A percentile compares a stretch with the other conserved stretches of the same genome.
These are phyloP conservation scores for Prunus fruticosa DNA, from an alignment of 306 rosid genomes.

Conservation along the genomic window DNA sequence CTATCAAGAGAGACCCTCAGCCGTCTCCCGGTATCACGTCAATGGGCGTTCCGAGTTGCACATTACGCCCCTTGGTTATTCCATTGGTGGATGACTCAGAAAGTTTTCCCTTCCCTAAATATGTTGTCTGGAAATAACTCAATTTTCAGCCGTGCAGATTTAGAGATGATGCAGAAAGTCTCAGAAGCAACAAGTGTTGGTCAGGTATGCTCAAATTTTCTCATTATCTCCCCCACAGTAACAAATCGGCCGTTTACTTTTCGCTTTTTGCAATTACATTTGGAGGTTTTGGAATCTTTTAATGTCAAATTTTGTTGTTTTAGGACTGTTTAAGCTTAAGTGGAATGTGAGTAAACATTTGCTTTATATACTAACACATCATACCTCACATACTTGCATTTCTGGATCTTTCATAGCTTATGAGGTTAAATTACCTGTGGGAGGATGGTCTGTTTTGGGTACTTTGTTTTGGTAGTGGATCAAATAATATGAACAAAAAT, in stretches of 20 bases:
- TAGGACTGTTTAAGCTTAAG: background rate
- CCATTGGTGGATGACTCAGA: constrained; percentile 83
- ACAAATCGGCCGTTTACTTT: background rate
- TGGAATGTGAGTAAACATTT: background rate
- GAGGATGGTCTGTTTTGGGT: background rate
- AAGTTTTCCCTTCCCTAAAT: constrained; percentile 58
- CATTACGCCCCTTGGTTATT: constrained; percentile 69
- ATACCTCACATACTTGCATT: background rate
- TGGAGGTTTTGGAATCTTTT: background rate
- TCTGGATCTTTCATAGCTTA: background rate
- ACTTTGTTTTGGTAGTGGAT: background rate
- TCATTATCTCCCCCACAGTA: background rate
- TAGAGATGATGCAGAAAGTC: constrained; percentile 36
- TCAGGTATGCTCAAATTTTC: constrained; percentile 35
- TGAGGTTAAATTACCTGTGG: background rate
- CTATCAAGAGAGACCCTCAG: constrained; percentile 33
- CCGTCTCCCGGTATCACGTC: constrained; percentile 34
- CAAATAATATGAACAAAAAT: background rate
- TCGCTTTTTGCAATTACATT: background rate
- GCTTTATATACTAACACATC: background rate
- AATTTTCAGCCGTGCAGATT: constrained; percentile 36
- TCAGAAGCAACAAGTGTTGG: constrained; percentile 27
- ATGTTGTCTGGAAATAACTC: constrained; percentile 9
- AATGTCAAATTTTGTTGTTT: background rate
- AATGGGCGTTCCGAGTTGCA: constrained; percentile 53